These are phyloP conservation scores for Sextonia rubra DNA, from an alignment of 164 flowering plant species.

Conservation along the genomic window DNA sequence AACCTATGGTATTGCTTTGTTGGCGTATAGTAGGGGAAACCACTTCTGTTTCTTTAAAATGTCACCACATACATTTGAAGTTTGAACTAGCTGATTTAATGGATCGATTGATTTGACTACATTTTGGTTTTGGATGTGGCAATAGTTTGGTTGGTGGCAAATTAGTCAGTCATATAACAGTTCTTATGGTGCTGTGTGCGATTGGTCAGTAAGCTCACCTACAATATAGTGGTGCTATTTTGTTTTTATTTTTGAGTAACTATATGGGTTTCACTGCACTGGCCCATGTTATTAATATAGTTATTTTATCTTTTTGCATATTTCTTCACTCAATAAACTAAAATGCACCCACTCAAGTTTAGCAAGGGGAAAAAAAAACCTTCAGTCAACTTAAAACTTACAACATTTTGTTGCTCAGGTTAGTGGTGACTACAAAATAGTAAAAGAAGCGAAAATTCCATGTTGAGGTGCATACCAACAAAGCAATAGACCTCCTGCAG, in stretches of 20 bases:
- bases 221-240: too few species aligned
- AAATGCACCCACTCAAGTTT: too few species aligned
- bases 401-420: neutral
- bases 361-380: neutral
- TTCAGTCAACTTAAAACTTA: neutral
- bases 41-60: slow-evolving; percentile 11
- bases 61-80: slow-evolving; percentile 13
- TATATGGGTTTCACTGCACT: too few species aligned
- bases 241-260: too few species aligned
- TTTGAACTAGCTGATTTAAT: neutral
- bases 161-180: slow-evolving; percentile 6
- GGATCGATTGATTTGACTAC: neutral
- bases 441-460: too few species aligned
- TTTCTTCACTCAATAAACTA: too few species aligned
- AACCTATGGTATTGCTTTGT: slow-evolving; percentile 25
- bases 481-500: too few species aligned
- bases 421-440: too few species aligned
- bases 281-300: too few species aligned
- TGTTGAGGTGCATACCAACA: too few species aligned
- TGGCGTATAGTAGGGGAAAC: slow-evolving; percentile 16
- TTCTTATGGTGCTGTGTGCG: neutral
- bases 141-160: neutral
- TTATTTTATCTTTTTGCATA: too few species aligned
- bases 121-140: neutral
- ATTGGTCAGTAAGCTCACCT: slow-evolving; percentile 15